Base-by-base conservation (phyloP, 2,329 filamentous ascomycete genomes). In the Didymella segeticola region DNA sequence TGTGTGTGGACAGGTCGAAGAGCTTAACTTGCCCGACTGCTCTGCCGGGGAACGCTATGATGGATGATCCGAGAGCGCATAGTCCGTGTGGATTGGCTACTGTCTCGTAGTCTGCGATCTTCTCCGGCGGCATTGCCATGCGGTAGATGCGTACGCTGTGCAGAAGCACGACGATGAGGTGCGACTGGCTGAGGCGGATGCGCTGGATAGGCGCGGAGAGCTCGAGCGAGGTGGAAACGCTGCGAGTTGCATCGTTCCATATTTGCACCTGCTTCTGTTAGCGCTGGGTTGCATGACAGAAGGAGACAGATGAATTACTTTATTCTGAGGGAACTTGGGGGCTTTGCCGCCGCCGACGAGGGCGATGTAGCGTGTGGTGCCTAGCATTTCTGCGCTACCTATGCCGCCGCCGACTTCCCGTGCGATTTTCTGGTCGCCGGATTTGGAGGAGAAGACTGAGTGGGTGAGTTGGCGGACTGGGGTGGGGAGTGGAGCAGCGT, bases 11-110 rank as follows among this genome's bases (percentile, higher is more conserved):
- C 10, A 96, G 77, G 64, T 96, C 87, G 45, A 96, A 89, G 1
- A 98, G 79, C 72, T 97, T 93, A 23, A 98, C 88, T 68, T 99
- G 95, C 11, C 95, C 95, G 0, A 86, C 78, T 1, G 89, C 93
- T 46, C 91, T 84, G n/a, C 93, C 93, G 0, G 93, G 93, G 58
- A 98, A 95, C 0, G 89, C 90, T 6, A 96, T 80, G 29, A 87
- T 80, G 61, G 87, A 87, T 30, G 87, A 80, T 1, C 89, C 89
- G 17, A 98, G 78, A 68, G 88, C 90, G 66, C 90, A 92, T 8
- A 98, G 78, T 0, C 93, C 95, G 41, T 88, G 80, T 0, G 88
- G 84, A 68, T 99, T 99, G 71, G 92, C 86, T 17, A 90, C 86
- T 1, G 95, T 99, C 69, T 96, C 90, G 66, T 93, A 96, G 17